Evolutionary conservation across 768 basidiomycete species (phyloP).

Genomic region (Hygrophoropsis aurantiaca): DNA sequence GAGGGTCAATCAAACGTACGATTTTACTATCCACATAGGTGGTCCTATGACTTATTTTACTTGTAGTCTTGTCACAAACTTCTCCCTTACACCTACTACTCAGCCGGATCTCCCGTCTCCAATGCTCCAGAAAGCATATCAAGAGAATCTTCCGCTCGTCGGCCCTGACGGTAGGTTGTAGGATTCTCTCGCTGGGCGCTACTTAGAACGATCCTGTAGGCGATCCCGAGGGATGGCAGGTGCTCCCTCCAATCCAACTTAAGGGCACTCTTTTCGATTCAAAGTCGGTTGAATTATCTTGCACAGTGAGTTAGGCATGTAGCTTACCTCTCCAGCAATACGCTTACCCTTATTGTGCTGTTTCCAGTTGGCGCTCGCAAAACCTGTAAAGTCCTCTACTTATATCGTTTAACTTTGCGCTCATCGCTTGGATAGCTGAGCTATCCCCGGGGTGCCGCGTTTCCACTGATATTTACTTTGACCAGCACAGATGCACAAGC

Average conservation of each 20-base stretch:
- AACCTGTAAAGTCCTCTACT: slow-evolving; percentile 35
- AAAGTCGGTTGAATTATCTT: slow-evolving; percentile 26
- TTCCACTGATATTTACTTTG: slow-evolving; percentile 51
- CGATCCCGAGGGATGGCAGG: slow-evolving; percentile 42
- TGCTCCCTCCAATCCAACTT: slow-evolving; percentile 28
- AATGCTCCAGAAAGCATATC: slow-evolving; percentile 36
- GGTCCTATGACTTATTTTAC: not conserved
- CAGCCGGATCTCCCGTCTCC: slow-evolving; percentile 35
- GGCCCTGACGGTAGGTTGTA: slow-evolving; percentile 30
- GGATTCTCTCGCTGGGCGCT: not conserved
- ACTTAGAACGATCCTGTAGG: slow-evolving; percentile 11
- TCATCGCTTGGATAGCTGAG: slow-evolving; percentile 36
- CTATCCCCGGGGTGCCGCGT: slow-evolving; percentile 49
- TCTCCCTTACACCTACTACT: slow-evolving; percentile 32
- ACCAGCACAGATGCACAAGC: slow-evolving; percentile 44
- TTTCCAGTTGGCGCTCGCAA: slow-evolving; percentile 47
- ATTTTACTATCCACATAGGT: not conserved
- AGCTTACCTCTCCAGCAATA: not conserved
- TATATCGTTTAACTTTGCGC: not conserved
- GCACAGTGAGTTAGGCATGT: slow-evolving; percentile 27
- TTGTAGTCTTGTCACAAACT: slow-evolving; percentile 29
- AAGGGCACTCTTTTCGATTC: slow-evolving; percentile 36
- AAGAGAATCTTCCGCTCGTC: slow-evolving; percentile 29
- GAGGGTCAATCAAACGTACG: slow-evolving; percentile 50
- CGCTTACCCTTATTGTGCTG: not conserved